A percentile compares a stretch with the other conserved stretches of the same genome.
Evolutionary conservation across 768 basidiomycete species (phyloP).

Genomic region (Mycena vulgaris): DNA sequence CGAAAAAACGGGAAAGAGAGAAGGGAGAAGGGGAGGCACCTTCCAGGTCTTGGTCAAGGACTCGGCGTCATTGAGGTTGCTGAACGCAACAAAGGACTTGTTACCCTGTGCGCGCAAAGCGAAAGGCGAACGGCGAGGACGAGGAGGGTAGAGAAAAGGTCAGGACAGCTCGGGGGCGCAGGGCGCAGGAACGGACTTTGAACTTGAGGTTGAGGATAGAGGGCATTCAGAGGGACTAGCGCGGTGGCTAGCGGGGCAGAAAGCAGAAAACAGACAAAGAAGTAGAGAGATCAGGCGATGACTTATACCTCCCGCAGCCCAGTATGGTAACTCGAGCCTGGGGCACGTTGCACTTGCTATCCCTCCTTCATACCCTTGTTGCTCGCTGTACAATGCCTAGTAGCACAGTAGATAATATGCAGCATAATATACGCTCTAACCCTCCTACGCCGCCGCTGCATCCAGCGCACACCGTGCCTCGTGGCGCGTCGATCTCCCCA

Average conservation of each 20-base stretch:
- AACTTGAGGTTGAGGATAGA: slow-evolving; percentile 78
- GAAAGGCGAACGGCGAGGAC: slow-evolving; percentile 30
- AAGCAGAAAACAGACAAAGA: neutral
- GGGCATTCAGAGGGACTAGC: slow-evolving; percentile 56
- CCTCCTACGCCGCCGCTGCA: too few species aligned
- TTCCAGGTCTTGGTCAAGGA: slow-evolving; percentile 94
- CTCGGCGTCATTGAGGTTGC: slow-evolving; percentile 88
- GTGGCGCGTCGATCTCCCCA: slow-evolving; percentile 15
- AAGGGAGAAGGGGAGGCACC: slow-evolving; percentile 54
- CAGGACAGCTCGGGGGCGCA: slow-evolving; percentile 17
- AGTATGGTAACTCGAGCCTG: neutral
- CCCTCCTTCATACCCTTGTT: neutral
- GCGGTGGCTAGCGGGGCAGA: slow-evolving; percentile 1
- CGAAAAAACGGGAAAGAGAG: slow-evolving; percentile 25
- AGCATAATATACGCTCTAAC: too few species aligned
- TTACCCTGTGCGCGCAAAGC: slow-evolving; percentile 74
- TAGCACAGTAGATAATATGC: too few species aligned
- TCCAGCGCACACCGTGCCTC: neutral
- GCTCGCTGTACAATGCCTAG: neutral
- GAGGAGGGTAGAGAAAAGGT: neutral
- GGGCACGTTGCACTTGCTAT: slow-evolving; percentile 2
- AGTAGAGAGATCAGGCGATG: slow-evolving; percentile 4
- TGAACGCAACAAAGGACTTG: slow-evolving; percentile 95
- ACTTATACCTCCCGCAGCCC: slow-evolving; percentile 5
- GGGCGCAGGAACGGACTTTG: slow-evolving; percentile 53